A percentile compares a stretch with the other conserved stretches of the same genome.
These are phyloP conservation scores for Gossypium ekmanianum DNA, from an alignment of 345 rosid genomes.

Conservation along the genomic window DNA sequence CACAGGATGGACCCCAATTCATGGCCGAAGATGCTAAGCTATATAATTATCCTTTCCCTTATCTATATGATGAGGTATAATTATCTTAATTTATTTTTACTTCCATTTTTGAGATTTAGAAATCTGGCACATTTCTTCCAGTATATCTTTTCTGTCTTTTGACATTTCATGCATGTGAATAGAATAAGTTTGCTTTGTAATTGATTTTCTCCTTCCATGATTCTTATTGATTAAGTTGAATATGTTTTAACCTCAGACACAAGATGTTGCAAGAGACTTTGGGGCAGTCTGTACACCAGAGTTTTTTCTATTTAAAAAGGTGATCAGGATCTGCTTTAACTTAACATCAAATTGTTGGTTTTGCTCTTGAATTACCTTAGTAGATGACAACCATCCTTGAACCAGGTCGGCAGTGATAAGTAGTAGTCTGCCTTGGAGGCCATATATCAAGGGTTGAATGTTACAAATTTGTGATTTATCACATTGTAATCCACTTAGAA, in stretches of 20 bases:
- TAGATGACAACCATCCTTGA: background rate
- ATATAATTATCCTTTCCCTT: conserved; percentile 75
- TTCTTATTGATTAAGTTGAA: background rate
- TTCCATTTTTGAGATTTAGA: background rate
- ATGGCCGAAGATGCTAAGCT: conserved; percentile 83
- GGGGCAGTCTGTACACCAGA: conserved; percentile 91
- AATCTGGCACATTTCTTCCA: background rate
- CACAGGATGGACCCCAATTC: conserved; percentile 87
- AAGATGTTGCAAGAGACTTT: conserved; percentile 72
- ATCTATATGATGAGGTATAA: conserved; percentile 73
- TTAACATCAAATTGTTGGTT: background rate
- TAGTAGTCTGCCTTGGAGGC: background rate
- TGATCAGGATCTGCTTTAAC: conserved; percentile 14
- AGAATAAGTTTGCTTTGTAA: background rate
- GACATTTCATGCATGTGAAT: background rate
- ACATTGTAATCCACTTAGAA: background rate
- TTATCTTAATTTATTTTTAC: background rate
- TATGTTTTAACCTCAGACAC: conserved; percentile 46
- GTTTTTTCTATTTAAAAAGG: conserved; percentile 83
- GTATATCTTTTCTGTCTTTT: background rate
- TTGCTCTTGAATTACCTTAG: background rate
- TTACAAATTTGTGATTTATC: conserved; percentile 2
- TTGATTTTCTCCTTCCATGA: background rate
- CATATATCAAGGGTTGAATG: background rate
- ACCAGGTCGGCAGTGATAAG: background rate